A percentile compares a stretch with the other conserved stretches of the same genome.
These are phyloP conservation scores for Protostelium mycophagum DNA, from an alignment of 78 protist species.

Conservation along the genomic window DNA sequence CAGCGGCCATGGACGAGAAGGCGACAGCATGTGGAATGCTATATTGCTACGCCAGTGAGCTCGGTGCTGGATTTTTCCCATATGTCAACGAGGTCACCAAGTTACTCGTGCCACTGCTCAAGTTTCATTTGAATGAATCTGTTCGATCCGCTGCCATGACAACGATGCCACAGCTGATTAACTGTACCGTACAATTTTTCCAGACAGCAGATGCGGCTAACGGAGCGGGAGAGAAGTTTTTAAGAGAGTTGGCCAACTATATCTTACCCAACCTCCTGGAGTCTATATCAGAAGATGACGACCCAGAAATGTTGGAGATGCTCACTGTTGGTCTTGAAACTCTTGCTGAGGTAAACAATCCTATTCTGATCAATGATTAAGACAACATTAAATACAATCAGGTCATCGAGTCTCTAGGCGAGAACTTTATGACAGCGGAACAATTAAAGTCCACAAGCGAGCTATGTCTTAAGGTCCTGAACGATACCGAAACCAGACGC, in stretches of 20 bases:
- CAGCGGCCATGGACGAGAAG: constrained; percentile 76
- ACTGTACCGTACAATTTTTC: neutral
- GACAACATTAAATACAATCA: no score
- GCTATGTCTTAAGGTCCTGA: neutral
- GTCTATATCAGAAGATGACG: neutral
- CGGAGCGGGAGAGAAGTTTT: neutral
- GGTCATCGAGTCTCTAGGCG: neutral
- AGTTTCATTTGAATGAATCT: constrained; percentile 46
- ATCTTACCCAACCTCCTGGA: constrained; percentile 1
- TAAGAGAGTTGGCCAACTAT: constrained; percentile 28
- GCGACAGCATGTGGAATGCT: constrained; percentile 70
- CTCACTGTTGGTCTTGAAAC: neutral
- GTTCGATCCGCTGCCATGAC: constrained; percentile 20
- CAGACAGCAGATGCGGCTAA: neutral
- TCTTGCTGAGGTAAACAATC: neutral
- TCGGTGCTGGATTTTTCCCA: constrained; percentile 43
- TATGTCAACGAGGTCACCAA: constrained; percentile 23
- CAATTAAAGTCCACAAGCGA: neutral
- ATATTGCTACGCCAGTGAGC: constrained; percentile 37
- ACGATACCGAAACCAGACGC: neutral
- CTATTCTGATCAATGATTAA: no score
- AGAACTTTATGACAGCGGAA: neutral
- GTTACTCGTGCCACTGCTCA: constrained; percentile 26
- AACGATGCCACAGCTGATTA: constrained; percentile 24
- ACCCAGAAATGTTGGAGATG: neutral